These are phyloP conservation scores for Rhizophlyctis rosea DNA, from an alignment of 192 early-diverging fungal species.

Conservation along the genomic window DNA sequence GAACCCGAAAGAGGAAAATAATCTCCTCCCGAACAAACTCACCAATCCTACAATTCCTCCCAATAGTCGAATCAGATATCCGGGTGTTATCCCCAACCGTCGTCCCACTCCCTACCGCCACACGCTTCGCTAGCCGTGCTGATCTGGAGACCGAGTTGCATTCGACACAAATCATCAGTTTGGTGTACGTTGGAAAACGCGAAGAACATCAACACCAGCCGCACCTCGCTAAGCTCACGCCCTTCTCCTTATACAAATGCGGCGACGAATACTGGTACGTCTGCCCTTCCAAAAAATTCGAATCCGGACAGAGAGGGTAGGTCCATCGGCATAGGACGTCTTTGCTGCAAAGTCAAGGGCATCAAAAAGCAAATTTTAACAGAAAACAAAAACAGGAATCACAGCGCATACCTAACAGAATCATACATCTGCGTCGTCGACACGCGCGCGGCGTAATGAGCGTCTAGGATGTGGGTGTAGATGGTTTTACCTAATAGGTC, in stretches of 20 bases:
- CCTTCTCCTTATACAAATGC: constrained; percentile 79
- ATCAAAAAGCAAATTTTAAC: not conserved
- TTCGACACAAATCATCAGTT: not conserved
- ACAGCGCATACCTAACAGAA: constrained; percentile 54
- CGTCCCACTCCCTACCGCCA: constrained; percentile 76
- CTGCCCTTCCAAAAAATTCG: constrained; percentile 65
- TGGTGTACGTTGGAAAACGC: too few species aligned
- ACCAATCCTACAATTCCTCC: constrained; percentile 73
- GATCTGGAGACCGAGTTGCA: constrained; percentile 37
- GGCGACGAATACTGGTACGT: constrained; percentile 73
- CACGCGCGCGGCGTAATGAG: constrained; percentile 65
- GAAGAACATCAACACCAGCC: too few species aligned
- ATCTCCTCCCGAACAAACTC: not conserved
- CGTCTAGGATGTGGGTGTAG: constrained; percentile 72
- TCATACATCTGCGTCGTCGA: constrained; percentile 71
- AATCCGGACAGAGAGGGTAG: constrained; percentile 93
- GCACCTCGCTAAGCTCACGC: constrained; percentile 66
- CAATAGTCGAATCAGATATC: constrained; percentile 80
- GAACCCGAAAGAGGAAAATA: not conserved
- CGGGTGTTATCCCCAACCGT: constrained; percentile 69
- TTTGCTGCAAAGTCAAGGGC: constrained; percentile 44
- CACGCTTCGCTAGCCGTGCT: constrained; percentile 65
- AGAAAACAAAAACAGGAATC: not conserved
- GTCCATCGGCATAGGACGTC: constrained; percentile 89
- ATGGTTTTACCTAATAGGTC: constrained; percentile 85